A percentile compares a stretch with the other conserved stretches of the same genome.
Conservation (phyloP, 352 stramenopile genomes). For the Phytophthora hibernalis region DNA sequence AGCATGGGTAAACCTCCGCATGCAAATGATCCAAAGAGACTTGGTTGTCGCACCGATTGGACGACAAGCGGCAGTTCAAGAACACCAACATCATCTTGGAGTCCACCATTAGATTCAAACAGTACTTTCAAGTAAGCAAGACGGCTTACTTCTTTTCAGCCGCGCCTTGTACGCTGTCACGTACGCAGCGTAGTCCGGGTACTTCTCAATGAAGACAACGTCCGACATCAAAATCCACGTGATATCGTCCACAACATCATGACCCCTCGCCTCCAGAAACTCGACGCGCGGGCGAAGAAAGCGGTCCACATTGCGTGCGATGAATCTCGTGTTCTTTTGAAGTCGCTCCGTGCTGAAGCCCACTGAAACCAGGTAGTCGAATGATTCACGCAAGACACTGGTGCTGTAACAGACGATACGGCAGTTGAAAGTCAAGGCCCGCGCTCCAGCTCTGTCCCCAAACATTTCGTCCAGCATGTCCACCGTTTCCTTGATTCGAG, state of each 20-base stretch:
- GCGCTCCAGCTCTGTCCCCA: constrained; percentile 23
- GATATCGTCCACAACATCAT: constrained; percentile 11
- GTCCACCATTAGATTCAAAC: too few relatives aligned
- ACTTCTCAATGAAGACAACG: constrained; percentile 29
- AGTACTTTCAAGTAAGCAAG: too few relatives aligned
- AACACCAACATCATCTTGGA: background rate
- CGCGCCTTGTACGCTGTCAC: constrained; percentile 10
- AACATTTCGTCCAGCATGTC: constrained; percentile 42
- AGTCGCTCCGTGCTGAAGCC: constrained; percentile 40
- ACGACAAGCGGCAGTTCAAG: background rate
- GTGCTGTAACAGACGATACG: constrained; percentile 57
- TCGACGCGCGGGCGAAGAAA: constrained; percentile 49
- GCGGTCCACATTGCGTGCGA: constrained; percentile 48
- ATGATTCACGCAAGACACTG: constrained; percentile 35
- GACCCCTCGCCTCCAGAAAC: constrained; percentile 28
- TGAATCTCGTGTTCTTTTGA: constrained; percentile 23
- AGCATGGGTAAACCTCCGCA: background rate
- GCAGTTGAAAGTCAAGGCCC: constrained; percentile 24
- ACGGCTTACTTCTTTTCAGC: background rate
- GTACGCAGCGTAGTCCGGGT: constrained; percentile 34
- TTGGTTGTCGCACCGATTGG: background rate
- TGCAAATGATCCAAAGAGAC: background rate
- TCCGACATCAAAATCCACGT: constrained; percentile 44
- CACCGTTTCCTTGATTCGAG: constrained; percentile 44
- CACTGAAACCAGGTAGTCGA: constrained; percentile 41